Percentiles rank a stretch among this genome's conserved stretches.
Conservation (phyloP, 768 basidiomycete genomes). For the Stropharia rugosoannulata region DNA sequence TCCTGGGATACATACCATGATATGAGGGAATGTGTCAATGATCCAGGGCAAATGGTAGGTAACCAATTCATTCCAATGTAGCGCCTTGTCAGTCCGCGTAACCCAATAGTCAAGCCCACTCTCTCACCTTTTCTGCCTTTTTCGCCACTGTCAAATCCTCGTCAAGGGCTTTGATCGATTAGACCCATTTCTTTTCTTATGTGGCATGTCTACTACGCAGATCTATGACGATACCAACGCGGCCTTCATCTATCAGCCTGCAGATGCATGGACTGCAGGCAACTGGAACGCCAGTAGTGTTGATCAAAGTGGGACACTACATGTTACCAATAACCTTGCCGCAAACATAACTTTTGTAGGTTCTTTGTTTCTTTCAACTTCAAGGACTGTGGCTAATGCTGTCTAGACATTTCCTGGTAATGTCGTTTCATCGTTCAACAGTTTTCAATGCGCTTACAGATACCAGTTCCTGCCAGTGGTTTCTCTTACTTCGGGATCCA, state of each 20-base stretch:
- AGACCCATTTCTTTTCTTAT: background rate
- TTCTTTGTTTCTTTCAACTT: background rate
- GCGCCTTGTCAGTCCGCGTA: too few species aligned
- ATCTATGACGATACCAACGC: background rate
- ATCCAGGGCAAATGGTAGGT: too few species aligned
- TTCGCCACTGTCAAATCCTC: background rate
- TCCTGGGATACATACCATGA: too few species aligned
- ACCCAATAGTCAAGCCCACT: too few species aligned
- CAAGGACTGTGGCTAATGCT: background rate
- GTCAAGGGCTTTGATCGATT: background rate
- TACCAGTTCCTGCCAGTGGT: constrained; percentile 20
- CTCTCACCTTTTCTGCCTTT: too few species aligned
- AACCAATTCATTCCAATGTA: too few species aligned
- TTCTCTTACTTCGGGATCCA: constrained; percentile 28
- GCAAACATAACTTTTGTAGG: background rate
- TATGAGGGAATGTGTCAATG: too few species aligned
- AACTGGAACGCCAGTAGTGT: background rate
- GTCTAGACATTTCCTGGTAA: background rate
- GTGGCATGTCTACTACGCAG: background rate
- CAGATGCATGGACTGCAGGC: background rate
- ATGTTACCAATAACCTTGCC: background rate
- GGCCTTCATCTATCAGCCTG: background rate
- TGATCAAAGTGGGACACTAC: background rate
- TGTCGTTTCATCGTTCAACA: background rate
- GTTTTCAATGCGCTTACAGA: background rate